Conservation (phyloP, 2,329 filamentous ascomycete species). For the Chaetothyriales sp. region DNA sequence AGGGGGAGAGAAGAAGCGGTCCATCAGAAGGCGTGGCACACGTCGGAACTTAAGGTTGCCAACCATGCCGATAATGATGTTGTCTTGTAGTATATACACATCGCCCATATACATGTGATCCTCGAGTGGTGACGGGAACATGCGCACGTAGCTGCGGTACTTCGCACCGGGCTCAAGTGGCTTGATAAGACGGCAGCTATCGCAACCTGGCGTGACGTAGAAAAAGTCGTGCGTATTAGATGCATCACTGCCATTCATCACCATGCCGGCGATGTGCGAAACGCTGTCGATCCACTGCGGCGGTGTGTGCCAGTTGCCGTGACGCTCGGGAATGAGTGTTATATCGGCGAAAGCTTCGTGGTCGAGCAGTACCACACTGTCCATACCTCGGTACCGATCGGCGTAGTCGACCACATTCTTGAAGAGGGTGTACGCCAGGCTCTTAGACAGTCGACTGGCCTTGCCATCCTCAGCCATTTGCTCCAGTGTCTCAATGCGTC, state of each 20-base stretch:
- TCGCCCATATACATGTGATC: conserved; percentile 24
- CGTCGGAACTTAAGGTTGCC: conserved; percentile 24
- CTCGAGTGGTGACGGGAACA: conserved; percentile 15
- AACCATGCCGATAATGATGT: conserved; percentile 22
- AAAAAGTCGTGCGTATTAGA: conserved; percentile 20
- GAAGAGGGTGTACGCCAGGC: conserved; percentile 24
- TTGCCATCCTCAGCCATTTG: conserved; percentile 15
- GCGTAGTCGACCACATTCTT: conserved; percentile 19
- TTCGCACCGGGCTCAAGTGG: conserved; percentile 16
- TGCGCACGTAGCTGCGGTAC: conserved; percentile 23
- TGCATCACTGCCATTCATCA: conserved; percentile 19
- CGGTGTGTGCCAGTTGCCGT: conserved; percentile 20
- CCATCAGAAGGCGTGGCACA: conserved; percentile 25
- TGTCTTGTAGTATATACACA: conserved; percentile 25
- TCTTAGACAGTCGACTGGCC: conserved; percentile 18
- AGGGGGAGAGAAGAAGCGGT: conserved; percentile 25
- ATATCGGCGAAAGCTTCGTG: conserved; percentile 22
- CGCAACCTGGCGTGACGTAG: conserved; percentile 24
- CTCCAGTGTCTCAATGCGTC: conserved; percentile 18
- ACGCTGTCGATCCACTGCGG: conserved; percentile 17
- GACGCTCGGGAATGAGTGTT: conserved; percentile 12
- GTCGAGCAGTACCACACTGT: conserved; percentile 19
- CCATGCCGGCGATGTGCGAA: conserved; percentile 12
- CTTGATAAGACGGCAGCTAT: conserved; percentile 17
- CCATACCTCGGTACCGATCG: conserved; percentile 21